These are phyloP conservation scores for Aspergillus wentii DNA, from an alignment of 495 filamentous ascomycete genomes.

Conservation along the genomic window DNA sequence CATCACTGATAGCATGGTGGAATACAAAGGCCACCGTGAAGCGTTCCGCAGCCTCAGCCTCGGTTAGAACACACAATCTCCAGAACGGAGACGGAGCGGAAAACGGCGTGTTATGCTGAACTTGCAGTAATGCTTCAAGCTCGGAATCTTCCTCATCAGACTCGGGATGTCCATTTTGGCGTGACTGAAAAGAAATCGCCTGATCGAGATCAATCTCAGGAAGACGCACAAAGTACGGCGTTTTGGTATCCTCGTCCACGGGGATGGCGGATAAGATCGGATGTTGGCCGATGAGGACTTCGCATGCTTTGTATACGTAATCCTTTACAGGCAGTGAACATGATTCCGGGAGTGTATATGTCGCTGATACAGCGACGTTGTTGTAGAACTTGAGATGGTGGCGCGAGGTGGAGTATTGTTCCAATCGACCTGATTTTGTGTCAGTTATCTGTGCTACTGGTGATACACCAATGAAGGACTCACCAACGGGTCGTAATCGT, in stretches of 20 bases:
- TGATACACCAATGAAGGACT: constrained; percentile 4
- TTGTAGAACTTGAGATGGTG: constrained; percentile 40
- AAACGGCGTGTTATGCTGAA: constrained; percentile 33
- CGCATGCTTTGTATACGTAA: constrained; percentile 33
- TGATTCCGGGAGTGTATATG: constrained; percentile 26
- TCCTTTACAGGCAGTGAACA: constrained; percentile 25
- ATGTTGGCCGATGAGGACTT: constrained; percentile 32
- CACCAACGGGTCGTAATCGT: constrained; percentile 24
- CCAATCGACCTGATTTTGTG: constrained; percentile 28
- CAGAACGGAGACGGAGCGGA: constrained; percentile 28
- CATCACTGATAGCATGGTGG: constrained; percentile 33
- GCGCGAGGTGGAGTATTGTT: constrained; percentile 38
- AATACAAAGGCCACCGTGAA: constrained; percentile 35
- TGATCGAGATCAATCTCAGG: constrained; percentile 34
- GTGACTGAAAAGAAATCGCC: constrained; percentile 25
- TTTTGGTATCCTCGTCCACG: constrained; percentile 31
- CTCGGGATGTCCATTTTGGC: constrained; percentile 8
- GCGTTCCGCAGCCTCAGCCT: constrained; percentile 11
- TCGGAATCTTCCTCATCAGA: constrained; percentile 15
- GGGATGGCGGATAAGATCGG: constrained; percentile 39
- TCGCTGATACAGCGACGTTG: constrained; percentile 36
- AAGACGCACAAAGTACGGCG: constrained; percentile 42
- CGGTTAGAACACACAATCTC: constrained; percentile 29
- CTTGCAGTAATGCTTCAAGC: constrained; percentile 28
- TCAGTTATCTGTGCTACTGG: constrained; percentile 5